Evolutionary conservation across 768 basidiomycete species (phyloP).

Genomic region (Megacollybia marginata): DNA sequence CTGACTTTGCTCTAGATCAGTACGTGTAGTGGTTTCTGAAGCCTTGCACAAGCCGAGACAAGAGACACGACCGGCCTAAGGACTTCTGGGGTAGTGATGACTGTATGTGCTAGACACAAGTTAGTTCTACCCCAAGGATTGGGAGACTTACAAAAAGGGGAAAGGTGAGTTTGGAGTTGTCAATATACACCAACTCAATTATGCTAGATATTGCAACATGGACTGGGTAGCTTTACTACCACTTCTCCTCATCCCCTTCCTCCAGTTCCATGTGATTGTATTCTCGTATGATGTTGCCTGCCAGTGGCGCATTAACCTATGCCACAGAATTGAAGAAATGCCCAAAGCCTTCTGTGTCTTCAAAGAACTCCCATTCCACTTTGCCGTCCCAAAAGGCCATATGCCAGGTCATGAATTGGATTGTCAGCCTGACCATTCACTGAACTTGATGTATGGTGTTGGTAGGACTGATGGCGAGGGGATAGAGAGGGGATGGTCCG

Average conservation of each 20-base stretch:
- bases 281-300: no score
- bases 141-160: no score
- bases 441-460: no score
- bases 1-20: constrained; percentile 1
- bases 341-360: not conserved
- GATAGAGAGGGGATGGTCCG: constrained; percentile 17
- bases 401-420: not conserved
- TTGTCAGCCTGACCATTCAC: not conserved
- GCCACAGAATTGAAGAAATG: not conserved
- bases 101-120: constrained; percentile 9
- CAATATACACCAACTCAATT: not conserved
- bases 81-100: constrained; percentile 8
- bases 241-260: not conserved
- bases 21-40: no score
- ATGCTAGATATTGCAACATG: constrained; percentile 3
- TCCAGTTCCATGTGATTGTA: constrained; percentile 9
- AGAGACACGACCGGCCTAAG: no score
- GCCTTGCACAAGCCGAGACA: no score
- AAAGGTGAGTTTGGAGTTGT: constrained; percentile 5
- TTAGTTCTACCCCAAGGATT: constrained; percentile 4
- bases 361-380: not conserved
- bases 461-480: no score
- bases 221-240: constrained; percentile 7
- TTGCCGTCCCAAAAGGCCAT: not conserved
- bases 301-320: not conserved